These are phyloP conservation scores for Pelargonium cotyledonis DNA, from an alignment of 441 rosid species.

Conservation along the genomic window DNA sequence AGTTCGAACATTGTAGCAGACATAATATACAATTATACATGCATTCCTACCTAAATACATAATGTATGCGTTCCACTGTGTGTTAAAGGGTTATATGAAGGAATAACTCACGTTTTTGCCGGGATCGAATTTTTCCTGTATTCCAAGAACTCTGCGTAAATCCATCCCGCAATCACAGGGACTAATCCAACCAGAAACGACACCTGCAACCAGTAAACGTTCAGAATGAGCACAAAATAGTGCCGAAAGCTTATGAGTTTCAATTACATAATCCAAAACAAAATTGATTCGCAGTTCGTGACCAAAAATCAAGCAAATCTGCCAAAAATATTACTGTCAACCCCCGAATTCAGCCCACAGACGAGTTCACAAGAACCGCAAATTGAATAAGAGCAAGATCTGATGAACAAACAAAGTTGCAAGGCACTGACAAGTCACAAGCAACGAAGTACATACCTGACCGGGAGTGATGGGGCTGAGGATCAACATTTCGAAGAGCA, in stretches of 20 bases:
- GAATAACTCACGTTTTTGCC: slow-evolving; percentile 63
- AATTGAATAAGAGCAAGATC: background rate
- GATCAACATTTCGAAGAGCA: slow-evolving; percentile 42
- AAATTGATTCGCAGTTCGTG: background rate
- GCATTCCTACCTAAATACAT: too few relatives aligned
- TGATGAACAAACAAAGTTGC: background rate
- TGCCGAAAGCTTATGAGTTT: background rate
- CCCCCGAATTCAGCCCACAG: too few relatives aligned
- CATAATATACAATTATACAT: slow-evolving; percentile 6
- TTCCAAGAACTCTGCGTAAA: slow-evolving; percentile 75
- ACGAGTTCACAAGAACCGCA: background rate
- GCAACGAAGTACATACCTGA: slow-evolving; percentile 45
- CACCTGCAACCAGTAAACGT: slow-evolving; percentile 38
- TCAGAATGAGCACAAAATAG: background rate
- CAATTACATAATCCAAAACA: background rate
- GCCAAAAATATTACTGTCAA: background rate
- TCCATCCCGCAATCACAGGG: slow-evolving; percentile 75
- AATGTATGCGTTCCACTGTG: too few relatives aligned
- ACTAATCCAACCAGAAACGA: slow-evolving; percentile 84
- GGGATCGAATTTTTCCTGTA: slow-evolving; percentile 47
- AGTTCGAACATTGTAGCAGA: background rate
- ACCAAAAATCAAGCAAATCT: slow-evolving; percentile 4
- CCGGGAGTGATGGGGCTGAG: slow-evolving; percentile 60
- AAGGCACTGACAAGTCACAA: too few relatives aligned
- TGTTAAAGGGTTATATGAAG: background rate